A percentile compares a stretch with the other conserved stretches of the same genome.
phyloP scores from a whole-genome alignment of 2,329 filamentous ascomycete species.

The Epichloe festucae region DNA sequence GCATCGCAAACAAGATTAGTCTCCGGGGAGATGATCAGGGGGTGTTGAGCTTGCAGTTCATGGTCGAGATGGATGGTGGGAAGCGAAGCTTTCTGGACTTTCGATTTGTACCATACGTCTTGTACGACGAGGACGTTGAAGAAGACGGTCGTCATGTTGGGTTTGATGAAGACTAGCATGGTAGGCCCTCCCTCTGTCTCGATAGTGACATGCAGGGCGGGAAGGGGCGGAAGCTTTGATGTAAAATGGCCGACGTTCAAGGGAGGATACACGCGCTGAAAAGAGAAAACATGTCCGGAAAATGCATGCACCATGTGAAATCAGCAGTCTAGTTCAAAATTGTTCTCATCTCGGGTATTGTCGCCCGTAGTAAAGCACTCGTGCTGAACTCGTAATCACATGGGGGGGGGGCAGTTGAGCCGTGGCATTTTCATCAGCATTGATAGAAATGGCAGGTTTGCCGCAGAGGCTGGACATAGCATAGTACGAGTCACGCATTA shows the following conservation, averaged over 20 bases:
- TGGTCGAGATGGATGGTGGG: constrained; percentile 72
- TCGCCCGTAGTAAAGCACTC: neutral
- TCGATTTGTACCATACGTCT: constrained; percentile 60
- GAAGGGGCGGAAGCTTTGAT: neutral
- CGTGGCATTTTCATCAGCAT: neutral
- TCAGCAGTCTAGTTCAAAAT: too few relatives aligned
- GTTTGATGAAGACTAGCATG: constrained; percentile 5
- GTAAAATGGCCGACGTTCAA: neutral
- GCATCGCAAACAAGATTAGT: constrained; percentile 81
- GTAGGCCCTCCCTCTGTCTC: neutral
- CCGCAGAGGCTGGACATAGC: neutral
- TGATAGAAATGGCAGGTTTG: neutral
- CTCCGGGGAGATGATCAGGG: constrained; percentile 73
- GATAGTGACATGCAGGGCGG: neutral
- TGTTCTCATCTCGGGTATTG: neutral
- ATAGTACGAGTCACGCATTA: neutral
- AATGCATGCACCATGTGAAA: too few relatives aligned
- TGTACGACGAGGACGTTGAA: constrained; percentile 35
- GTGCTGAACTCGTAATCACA: neutral
- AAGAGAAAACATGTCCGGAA: too few relatives aligned
- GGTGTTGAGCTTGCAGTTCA: constrained; percentile 87
- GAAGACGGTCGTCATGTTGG: neutral
- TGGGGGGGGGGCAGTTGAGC: too few relatives aligned
- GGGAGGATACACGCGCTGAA: neutral
- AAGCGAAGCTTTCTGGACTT: constrained; percentile 69